Evolutionary conservation across 169 alveolate genomes (phyloP).

Genomic region (Plasmodium coatneyi): DNA sequence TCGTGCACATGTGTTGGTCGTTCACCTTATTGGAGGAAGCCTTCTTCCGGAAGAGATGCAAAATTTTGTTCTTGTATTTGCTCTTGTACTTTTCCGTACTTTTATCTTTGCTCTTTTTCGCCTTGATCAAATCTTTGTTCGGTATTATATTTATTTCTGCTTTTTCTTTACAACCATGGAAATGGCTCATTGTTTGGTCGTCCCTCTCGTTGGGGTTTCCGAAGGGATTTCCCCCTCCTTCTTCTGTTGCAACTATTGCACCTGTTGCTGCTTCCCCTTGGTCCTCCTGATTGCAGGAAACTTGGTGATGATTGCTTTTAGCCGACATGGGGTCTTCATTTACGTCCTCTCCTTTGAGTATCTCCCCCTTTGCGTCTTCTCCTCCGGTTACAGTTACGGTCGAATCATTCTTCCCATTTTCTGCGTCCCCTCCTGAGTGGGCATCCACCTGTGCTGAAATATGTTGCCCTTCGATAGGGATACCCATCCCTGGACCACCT

Average conservation of each 20-base stretch:
- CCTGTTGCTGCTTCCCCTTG: neutral
- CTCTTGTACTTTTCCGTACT: neutral
- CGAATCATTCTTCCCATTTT: neutral
- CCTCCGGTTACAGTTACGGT: neutral
- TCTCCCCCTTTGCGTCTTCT: neutral
- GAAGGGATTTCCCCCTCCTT: neutral
- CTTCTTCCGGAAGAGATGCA: constrained; percentile 8
- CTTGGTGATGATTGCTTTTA: neutral
- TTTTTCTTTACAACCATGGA: neutral
- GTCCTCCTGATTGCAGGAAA: neutral
- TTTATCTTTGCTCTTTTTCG: constrained; percentile 16
- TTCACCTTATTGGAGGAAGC: neutral
- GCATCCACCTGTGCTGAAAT: neutral
- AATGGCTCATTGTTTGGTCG: neutral
- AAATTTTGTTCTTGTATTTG: constrained; percentile 11
- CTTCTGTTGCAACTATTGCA: neutral
- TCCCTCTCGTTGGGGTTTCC: neutral
- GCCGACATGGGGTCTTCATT: neutral
- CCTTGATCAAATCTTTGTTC: constrained; percentile 20
- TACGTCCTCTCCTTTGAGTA: neutral
- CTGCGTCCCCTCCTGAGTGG: neutral
- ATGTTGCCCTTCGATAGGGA: neutral
- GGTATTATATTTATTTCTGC: neutral
- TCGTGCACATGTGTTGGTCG: neutral
- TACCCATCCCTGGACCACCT: neutral